Percentiles rank a stretch among this genome's conserved stretches.
Evolutionary conservation across 768 basidiomycete species (phyloP).

Genomic region (Baorangia bicolor): DNA sequence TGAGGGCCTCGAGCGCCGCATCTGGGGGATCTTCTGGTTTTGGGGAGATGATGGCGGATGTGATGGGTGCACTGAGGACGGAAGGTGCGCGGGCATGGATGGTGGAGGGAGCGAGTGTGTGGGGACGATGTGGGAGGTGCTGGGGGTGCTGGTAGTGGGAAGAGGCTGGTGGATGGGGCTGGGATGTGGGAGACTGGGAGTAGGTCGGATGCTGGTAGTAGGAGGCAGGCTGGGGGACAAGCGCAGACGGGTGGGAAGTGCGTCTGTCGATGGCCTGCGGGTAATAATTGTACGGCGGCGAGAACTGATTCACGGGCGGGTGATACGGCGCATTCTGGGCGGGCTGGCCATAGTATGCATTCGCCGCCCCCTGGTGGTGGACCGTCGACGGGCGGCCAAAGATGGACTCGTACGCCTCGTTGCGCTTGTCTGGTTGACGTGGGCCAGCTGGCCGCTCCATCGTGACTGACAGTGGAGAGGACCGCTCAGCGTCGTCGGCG

Average conservation of each 20-base stretch:
- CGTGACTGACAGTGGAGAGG: conserved; percentile 2
- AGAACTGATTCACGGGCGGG: conserved; percentile 28
- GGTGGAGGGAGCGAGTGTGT: conserved; percentile 40
- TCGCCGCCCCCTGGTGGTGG: conserved; percentile 42
- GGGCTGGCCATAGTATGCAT: conserved; percentile 19
- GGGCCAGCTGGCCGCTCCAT: conserved; percentile 64
- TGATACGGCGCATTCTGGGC: conserved; percentile 17
- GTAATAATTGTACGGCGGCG: conserved; percentile 41
- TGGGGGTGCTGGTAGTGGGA: conserved; percentile 17
- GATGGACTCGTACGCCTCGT: conserved; percentile 83
- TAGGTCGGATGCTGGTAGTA: conserved; percentile 27
- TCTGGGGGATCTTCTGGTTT: conserved; percentile 52
- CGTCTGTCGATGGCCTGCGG: conserved; percentile 45
- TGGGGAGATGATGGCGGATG: conserved; percentile 45
- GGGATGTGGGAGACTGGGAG: conserved; percentile 37
- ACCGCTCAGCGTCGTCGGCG: conserved; percentile 4
- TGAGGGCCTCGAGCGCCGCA: conserved; percentile 41
- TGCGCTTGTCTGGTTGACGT: conserved; percentile 65
- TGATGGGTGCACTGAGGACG: conserved; percentile 42
- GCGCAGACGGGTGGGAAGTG: conserved; percentile 44
- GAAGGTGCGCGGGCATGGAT: conserved; percentile 50
- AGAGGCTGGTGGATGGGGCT: conserved; percentile 15
- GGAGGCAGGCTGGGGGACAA: conserved; percentile 29
- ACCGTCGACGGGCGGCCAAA: conserved; percentile 71
- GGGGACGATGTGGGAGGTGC: conserved; percentile 24